phyloP scores from a whole-genome alignment of 352 stramenopile genomes.

The Phytophthora chlamydospora region DNA sequence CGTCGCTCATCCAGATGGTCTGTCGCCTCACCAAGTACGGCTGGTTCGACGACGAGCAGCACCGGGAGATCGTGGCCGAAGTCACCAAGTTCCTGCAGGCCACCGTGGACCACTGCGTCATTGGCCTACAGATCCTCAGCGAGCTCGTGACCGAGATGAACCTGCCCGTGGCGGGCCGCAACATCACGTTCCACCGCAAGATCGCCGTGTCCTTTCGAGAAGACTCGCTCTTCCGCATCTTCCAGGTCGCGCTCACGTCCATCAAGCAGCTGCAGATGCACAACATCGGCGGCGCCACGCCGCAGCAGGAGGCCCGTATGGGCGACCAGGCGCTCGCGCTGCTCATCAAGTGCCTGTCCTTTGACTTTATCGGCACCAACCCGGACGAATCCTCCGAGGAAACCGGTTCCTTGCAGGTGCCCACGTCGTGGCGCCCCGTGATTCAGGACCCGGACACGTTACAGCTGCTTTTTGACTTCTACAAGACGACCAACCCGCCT shows the following conservation, averaged over 20 bases:
- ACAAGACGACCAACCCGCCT: slow-evolving; percentile 93
- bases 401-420: slow-evolving; percentile 97
- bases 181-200: slow-evolving; percentile 97
- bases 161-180: slow-evolving; percentile 92
- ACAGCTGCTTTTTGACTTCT: slow-evolving; percentile 97
- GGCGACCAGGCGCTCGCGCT: slow-evolving; percentile 93
- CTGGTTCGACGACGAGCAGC: slow-evolving; percentile 99
- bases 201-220: slow-evolving; percentile 98
- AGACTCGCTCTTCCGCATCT: slow-evolving; percentile 95
- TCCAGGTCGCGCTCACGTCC: slow-evolving; percentile 96
- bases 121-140: slow-evolving; percentile 98
- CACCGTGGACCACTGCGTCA: slow-evolving; percentile 97
- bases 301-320: slow-evolving; percentile 92
- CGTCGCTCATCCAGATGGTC: slow-evolving; percentile 96
- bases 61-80: slow-evolving; percentile 96
- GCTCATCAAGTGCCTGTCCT: slow-evolving; percentile 95
- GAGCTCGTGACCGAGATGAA: slow-evolving; percentile 99
- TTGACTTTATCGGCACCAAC: slow-evolving; percentile 99
- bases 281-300: slow-evolving; percentile 80
- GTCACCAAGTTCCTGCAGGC: slow-evolving; percentile 98
- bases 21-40: slow-evolving; percentile 98
- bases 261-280: slow-evolving; percentile 95
- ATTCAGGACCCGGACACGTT: slow-evolving; percentile 95
- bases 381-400: slow-evolving; percentile 98
- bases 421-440: slow-evolving; percentile 94